Evolutionary conservation across 179 eudicot species (phyloP), one percentile per base, ranked within the genome.

Genomic region (Beta lomatogona): DNA sequence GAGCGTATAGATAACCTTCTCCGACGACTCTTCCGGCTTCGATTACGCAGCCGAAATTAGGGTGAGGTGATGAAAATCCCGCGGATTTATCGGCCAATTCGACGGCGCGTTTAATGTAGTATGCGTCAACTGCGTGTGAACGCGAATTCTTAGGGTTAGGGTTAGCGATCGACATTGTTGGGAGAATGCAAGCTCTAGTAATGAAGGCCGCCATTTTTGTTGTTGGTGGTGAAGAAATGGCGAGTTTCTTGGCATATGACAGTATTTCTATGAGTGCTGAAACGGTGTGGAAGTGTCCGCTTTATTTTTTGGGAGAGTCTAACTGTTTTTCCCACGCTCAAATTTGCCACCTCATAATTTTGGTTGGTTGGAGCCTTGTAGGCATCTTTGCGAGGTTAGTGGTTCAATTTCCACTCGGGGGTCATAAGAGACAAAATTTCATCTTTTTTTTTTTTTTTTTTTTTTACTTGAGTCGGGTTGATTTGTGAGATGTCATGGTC

Each of bases 31-130:
- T 82, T 0, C 89, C 91, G 58, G 87, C 73, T 41, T 89, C 93
- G 44, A 96, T 90, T 5, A 96, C 94, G 87, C 99, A 96, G 46
- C 99, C 99, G 82, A 92, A 92, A 83, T 96, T 96, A 14, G 98
- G 99, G 75, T 96, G 98, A 3, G 99, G 99, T 0, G 99, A 91
- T 0, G 98, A 89, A 87, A 84, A 90, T 2, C 99, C 95, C 18
- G 99, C 98, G 7, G 99, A 96, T 77, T 88, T 92, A 82, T 96
- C 99, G 21, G 99, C 95, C 25, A 96, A 77, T 54, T 86, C 89
- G 81, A 90, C 93, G 60, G 99, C 98, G 73, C 98, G 97, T 76
- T 85, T 86, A 22, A 96, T 87, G 85, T 71, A 89, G 4, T 89
- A 85, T 0, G 94, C 91, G 80, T 95, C 99, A 3, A 89, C 82